Percentiles rank a stretch among this genome's conserved stretches.
These are phyloP conservation scores for Bipolaris cookei DNA, from an alignment of 2,329 filamentous ascomycete species.

Conservation along the genomic window DNA sequence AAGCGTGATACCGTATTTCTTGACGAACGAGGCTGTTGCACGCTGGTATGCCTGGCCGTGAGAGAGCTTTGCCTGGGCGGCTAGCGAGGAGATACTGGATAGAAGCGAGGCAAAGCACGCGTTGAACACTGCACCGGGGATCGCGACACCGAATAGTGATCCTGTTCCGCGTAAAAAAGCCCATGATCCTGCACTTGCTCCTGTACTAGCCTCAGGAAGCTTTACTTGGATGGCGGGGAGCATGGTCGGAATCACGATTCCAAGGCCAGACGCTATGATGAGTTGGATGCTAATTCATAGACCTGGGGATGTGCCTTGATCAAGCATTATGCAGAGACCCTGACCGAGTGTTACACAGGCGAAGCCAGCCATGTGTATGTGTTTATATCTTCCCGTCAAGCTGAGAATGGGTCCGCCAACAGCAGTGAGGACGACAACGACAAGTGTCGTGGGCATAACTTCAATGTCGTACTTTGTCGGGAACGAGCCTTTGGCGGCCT, in stretches of 20 bases:
- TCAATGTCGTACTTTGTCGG: slow-evolving; percentile 35
- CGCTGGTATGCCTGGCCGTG: slow-evolving; percentile 39
- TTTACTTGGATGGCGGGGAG: slow-evolving; percentile 41
- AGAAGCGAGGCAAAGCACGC: slow-evolving; percentile 25
- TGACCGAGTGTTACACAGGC: slow-evolving; percentile 28
- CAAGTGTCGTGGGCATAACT: slow-evolving; percentile 35
- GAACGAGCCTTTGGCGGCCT: slow-evolving; percentile 32
- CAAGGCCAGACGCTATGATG: slow-evolving; percentile 31
- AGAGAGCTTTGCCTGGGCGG: slow-evolving; percentile 15
- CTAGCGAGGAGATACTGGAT: slow-evolving; percentile 12
- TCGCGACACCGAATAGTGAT: slow-evolving; percentile 38
- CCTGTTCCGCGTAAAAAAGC: slow-evolving; percentile 40
- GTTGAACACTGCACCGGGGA: slow-evolving; percentile 43
- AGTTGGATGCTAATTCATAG: slow-evolving; percentile 36
- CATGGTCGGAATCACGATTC: slow-evolving; percentile 35
- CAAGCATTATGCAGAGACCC: slow-evolving; percentile 26
- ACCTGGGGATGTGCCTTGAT: slow-evolving; percentile 12
- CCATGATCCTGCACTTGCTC: slow-evolving; percentile 34
- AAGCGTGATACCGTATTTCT: slow-evolving; percentile 16
- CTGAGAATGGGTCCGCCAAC: slow-evolving; percentile 31
- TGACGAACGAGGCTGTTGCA: slow-evolving; percentile 29
- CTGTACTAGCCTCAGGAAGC: slow-evolving; percentile 32
- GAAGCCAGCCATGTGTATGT: slow-evolving; percentile 37
- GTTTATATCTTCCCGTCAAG: slow-evolving; percentile 35
- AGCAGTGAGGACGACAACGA: slow-evolving; percentile 31